A percentile compares a stretch with the other conserved stretches of the same genome.
Conservation (phyloP, 177 flowering plant species). For the Tripterygium wilfordii region DNA sequence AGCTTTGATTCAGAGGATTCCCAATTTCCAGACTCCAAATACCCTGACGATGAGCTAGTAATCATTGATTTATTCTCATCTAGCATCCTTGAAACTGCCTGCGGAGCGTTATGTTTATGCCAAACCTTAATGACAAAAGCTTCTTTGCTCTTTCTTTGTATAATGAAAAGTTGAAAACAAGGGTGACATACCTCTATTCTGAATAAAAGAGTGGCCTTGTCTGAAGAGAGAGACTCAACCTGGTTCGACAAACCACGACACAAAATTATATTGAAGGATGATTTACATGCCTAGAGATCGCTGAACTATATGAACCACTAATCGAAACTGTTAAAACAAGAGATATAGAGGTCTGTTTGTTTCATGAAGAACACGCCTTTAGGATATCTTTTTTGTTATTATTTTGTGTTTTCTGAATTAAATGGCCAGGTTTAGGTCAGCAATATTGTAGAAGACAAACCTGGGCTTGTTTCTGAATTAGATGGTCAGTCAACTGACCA, state of each 20-base stretch:
- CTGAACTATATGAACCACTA: no score
- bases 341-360: no score
- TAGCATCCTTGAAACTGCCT: conserved; percentile 73
- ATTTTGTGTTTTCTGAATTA: no score
- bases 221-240: conserved; percentile 89
- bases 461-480: conserved; percentile 97
- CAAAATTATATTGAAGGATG: no score
- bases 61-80: conserved; percentile 61
- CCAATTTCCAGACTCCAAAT: conserved; percentile 69
- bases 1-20: conserved; percentile 31
- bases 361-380: no score
- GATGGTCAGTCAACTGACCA: conserved; percentile 79
- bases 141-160: no score
- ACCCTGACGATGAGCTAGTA: conserved; percentile 23
- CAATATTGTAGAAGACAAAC: conserved; percentile 40
- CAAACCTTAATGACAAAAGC: no score
- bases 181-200: conserved; percentile 66
- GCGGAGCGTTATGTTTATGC: conserved; percentile 15
- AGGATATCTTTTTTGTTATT: no score
- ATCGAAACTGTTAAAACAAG: no score
- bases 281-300: no score
- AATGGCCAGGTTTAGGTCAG: no score
- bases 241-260: conserved; percentile 30
- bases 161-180: no score
- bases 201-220: conserved; percentile 68